phyloP scores from a whole-genome alignment of 208 protist genomes.

The Wallacemonas sp. region DNA sequence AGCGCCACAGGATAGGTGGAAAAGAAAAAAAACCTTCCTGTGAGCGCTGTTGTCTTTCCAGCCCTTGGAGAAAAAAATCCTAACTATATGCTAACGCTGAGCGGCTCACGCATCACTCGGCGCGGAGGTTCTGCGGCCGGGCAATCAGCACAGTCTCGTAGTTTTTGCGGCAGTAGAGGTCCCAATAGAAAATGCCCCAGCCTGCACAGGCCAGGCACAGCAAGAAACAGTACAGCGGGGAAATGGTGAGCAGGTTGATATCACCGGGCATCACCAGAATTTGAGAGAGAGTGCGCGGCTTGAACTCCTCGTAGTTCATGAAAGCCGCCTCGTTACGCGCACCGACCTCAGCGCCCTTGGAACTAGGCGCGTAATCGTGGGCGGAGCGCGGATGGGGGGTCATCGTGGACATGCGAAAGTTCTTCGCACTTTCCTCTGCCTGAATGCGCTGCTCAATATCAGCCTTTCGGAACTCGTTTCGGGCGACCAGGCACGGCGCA shows the following conservation, averaged over 20 bases:
- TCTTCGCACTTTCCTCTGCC: conserved; percentile 30
- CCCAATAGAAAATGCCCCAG: conserved; percentile 89
- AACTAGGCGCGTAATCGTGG: conserved; percentile 68
- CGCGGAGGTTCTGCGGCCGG: conserved; percentile 40
- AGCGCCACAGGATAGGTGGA: background rate
- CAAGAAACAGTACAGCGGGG: conserved; percentile 63
- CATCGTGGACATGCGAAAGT: conserved; percentile 72
- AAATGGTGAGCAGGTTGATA: conserved; percentile 77
- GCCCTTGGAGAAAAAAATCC: conserved; percentile 11
- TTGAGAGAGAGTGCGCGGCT: conserved; percentile 42
- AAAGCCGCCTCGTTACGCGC: conserved; percentile 86
- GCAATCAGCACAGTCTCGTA: conserved; percentile 85
- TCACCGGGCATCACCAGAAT: conserved; percentile 68
- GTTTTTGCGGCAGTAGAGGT: conserved; percentile 74
- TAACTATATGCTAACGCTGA: background rate
- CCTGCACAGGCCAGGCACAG: conserved; percentile 49
- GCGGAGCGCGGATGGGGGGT: conserved; percentile 49
- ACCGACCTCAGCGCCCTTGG: conserved; percentile 82
- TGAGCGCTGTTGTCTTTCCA: conserved; percentile 6
- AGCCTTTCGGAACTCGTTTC: conserved; percentile 19
- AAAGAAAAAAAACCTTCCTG: conserved; percentile 7
- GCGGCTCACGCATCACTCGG: background rate
- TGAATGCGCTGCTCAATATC: conserved; percentile 33
- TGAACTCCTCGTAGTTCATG: conserved; percentile 81
- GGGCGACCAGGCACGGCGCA: conserved; percentile 21